Percentiles rank a stretch among this genome's conserved stretches.
phyloP scores from a whole-genome alignment of 1,284 basidiomycete species.

The Sparassis latifolia region DNA sequence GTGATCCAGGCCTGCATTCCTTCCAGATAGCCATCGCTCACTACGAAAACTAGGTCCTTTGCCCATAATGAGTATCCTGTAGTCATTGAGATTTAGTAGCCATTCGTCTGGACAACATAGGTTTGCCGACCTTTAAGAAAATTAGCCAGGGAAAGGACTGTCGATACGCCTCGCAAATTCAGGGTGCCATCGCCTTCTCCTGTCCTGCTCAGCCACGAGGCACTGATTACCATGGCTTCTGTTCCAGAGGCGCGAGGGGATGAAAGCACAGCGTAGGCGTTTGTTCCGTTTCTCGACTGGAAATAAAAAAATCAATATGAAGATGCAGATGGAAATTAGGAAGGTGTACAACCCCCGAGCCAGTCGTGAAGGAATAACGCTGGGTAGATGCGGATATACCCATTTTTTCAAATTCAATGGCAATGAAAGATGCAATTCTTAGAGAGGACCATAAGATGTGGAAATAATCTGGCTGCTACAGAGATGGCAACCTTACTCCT shows the following conservation, averaged over 20 bases:
- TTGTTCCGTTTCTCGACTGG: conserved; percentile 53
- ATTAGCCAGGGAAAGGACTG: conserved; percentile 73
- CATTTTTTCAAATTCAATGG: conserved; percentile 55
- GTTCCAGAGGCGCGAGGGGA: conserved; percentile 85
- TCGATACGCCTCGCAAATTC: conserved; percentile 86
- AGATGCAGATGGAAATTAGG: not conserved
- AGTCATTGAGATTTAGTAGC: conserved; percentile 1
- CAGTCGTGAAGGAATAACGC: conserved; percentile 51
- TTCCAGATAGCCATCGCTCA: conserved; percentile 85
- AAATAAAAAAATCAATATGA: not conserved
- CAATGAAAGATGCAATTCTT: conserved; percentile 46
- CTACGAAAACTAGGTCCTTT: conserved; percentile 87
- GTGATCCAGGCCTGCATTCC: conserved; percentile 92
- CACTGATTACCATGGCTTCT: conserved; percentile 87
- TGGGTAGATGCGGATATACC: conserved; percentile 70
- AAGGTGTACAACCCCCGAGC: conserved; percentile 30
- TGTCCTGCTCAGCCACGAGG: conserved; percentile 76
- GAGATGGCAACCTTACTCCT: conserved; percentile 48
- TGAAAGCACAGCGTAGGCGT: conserved; percentile 77
- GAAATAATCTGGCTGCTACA: not conserved
- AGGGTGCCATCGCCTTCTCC: conserved; percentile 49
- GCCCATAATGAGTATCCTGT: conserved; percentile 88
- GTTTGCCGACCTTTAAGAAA: conserved; percentile 69
- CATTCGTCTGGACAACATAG: not conserved
- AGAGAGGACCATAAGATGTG: not conserved